Percentiles rank a stretch among this genome's conserved stretches.
These are phyloP conservation scores for Aspergillus asperescens DNA, from an alignment of 495 filamentous ascomycete genomes.

Conservation along the genomic window DNA sequence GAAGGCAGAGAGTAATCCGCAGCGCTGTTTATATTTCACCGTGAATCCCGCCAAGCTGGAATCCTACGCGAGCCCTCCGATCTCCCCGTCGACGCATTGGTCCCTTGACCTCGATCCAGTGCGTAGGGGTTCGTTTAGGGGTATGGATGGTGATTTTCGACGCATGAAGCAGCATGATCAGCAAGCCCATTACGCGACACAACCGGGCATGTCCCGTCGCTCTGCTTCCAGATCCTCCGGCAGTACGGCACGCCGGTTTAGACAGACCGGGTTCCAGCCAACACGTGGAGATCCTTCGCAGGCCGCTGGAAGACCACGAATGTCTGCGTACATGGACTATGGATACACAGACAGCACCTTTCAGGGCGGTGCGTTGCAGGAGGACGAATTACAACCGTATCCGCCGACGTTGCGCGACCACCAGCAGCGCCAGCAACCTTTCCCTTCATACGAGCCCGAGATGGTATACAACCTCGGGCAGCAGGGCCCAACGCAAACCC, in stretches of 20 bases:
- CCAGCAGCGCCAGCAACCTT: conserved; percentile 31
- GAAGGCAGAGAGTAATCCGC: neutral
- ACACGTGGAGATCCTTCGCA: conserved; percentile 40
- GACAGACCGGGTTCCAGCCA: conserved; percentile 29
- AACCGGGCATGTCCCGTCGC: conserved; percentile 23
- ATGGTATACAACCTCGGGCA: conserved; percentile 80
- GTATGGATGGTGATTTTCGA: conserved; percentile 67
- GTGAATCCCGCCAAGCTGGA: conserved; percentile 49
- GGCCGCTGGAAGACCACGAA: conserved; percentile 27
- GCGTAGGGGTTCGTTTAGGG: conserved; percentile 45
- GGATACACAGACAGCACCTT: conserved; percentile 42
- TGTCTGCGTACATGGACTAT: conserved; percentile 38
- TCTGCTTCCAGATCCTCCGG: conserved; percentile 17
- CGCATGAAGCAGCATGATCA: conserved; percentile 63
- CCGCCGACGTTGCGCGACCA: conserved; percentile 38
- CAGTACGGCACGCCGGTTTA: conserved; percentile 32
- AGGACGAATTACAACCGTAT: conserved; percentile 41
- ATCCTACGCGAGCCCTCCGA: conserved; percentile 52
- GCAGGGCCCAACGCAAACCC: conserved; percentile 56
- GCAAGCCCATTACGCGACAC: conserved; percentile 36
- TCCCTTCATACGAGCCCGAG: conserved; percentile 54
- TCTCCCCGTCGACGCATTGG: conserved; percentile 56
- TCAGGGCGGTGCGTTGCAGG: conserved; percentile 38
- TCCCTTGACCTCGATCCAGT: conserved; percentile 37
- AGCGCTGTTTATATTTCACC: neutral